Percentiles rank a stretch among this genome's conserved stretches.
Conservation (phyloP, 345 rosid genomes). For the Salix exigua region DNA sequence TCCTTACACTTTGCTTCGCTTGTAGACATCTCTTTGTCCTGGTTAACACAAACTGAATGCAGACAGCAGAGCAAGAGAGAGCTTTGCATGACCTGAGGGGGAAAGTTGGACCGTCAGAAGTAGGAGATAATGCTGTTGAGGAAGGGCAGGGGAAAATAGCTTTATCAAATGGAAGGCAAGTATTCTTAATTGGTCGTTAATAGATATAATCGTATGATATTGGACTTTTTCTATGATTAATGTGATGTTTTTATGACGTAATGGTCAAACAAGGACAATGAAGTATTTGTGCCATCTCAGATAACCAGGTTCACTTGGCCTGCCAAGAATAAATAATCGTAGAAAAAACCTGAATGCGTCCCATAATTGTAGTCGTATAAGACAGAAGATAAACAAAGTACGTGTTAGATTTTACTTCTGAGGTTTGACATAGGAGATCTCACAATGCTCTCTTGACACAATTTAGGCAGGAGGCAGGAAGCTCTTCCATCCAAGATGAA, state of each 20-base stretch:
- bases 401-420: neutral
- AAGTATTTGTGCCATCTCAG: neutral
- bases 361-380: neutral
- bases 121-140: constrained; percentile 35
- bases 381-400: neutral
- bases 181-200: constrained; percentile 1
- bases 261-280: neutral
- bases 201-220: neutral
- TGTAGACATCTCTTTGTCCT: constrained; percentile 1
- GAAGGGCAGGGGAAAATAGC: constrained; percentile 35
- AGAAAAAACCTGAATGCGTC: neutral
- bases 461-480: constrained; percentile 59
- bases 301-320: neutral
- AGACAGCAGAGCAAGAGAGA: constrained; percentile 76
- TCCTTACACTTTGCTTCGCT: constrained; percentile 4
- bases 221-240: neutral
- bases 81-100: constrained; percentile 38
- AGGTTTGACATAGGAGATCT: neutral
- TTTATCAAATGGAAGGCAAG: constrained; percentile 72
- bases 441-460: neutral
- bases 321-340: neutral
- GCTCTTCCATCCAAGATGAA: constrained; percentile 66
- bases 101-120: constrained; percentile 43
- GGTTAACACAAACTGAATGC: constrained; percentile 31
- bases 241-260: neutral